Base-by-base conservation (phyloP, 495 filamentous ascomycete genomes). In the Zalerion maritima region DNA sequence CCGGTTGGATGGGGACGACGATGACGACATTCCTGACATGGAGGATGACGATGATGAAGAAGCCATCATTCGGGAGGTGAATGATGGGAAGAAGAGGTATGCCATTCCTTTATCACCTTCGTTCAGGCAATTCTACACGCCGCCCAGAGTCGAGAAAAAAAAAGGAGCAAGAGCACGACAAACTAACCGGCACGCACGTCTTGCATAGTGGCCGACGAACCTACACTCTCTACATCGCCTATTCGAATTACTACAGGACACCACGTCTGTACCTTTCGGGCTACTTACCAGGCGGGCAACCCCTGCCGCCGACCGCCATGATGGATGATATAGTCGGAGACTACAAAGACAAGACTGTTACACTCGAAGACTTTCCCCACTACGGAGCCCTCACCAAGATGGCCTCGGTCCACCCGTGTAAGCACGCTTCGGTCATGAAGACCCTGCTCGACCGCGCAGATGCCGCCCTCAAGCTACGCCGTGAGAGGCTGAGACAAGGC, bases 331-430 rank as follows among this genome's bases (percentile, higher is more conserved):
- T 99, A 43, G 80, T 94, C 17, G 87, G 91, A 43, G 91, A 99
- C 64, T 99, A 99, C 65, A 92, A 93, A 49, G 87, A 96, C 58
- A 99, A 99, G 61, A 99, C 89, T 5, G 89, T 99, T 35, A 99
- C 91, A 10, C 72, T 96, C 22, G 91, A 99, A 53, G 83, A 94
- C 50, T 99, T 99, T 52, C 84, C 84, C 14, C 91, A 85, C 63
- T 85, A 81, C 45, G 76, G 81, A 28, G 67, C 66, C 42, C 71
- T 64, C 34, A 69, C 93, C 41, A 91, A 92, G 62, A 99, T 93
- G 76, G 91, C 89, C 17, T 84, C 75, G 32, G 80, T 99, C 15
- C 91, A 99, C 45, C 91, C 91, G 4, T 75, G 71, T 63, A 82
- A 80, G 40, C 91, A 99, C 41, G 89, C 87, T 5, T 75, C 78